Conservation (phyloP, 108 stramenopile species). For the Schizochytrium sp. region DNA sequence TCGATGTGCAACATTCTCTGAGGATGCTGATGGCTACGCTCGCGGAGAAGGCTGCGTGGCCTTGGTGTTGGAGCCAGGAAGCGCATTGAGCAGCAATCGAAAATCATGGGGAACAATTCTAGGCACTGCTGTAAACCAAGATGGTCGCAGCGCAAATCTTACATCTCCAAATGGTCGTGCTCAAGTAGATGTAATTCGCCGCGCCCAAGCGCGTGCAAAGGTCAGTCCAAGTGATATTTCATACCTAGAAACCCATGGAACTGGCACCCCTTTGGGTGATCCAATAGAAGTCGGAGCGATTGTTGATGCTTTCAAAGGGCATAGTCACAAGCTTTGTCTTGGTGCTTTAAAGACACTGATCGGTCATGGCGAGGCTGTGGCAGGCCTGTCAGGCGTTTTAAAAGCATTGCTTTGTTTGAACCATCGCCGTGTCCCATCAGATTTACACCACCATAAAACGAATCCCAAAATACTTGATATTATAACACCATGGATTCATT, state of each 20-base stretch:
- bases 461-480: background rate
- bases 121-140: conserved; percentile 63
- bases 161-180: conserved; percentile 65
- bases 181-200: conserved; percentile 54
- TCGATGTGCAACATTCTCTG: conserved; percentile 41
- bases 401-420: conserved; percentile 45
- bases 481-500: background rate
- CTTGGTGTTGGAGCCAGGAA: conserved; percentile 36
- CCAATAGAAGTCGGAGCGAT: conserved; percentile 63
- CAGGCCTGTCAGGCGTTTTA: conserved; percentile 56
- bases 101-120: conserved; percentile 27
- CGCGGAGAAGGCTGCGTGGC: conserved; percentile 60
- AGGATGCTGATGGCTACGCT: conserved; percentile 49
- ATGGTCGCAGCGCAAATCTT: conserved; percentile 64
- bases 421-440: conserved; percentile 16
- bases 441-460: background rate
- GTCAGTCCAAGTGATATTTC: background rate
- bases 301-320: background rate
- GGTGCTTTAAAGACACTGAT: conserved; percentile 63
- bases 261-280: conserved; percentile 65
- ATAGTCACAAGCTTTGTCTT: background rate
- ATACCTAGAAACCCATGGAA: conserved; percentile 67
- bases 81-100: background rate
- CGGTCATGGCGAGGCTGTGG: conserved; percentile 66
- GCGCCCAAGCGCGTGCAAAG: background rate